Percentiles rank a stretch among this genome's conserved stretches.
These are phyloP conservation scores for Alternaria sp. DNA, from an alignment of 2,329 filamentous ascomycete species.

Conservation along the genomic window DNA sequence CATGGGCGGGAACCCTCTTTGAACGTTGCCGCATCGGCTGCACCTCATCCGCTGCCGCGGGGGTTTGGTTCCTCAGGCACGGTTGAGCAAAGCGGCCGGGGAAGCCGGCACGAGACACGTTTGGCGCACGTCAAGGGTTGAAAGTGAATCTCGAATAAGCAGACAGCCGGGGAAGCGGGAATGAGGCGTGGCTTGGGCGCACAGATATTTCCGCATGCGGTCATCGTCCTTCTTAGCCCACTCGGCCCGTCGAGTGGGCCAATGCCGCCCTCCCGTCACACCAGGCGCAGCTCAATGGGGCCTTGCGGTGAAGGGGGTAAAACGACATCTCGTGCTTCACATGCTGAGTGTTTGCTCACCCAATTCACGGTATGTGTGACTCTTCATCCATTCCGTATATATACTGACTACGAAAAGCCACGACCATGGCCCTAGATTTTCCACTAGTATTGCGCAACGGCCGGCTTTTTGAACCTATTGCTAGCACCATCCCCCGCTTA, in stretches of 20 bases:
- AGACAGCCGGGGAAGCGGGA: constrained; percentile 37
- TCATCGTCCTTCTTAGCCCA: constrained; percentile 25
- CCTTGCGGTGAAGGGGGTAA: constrained; percentile 43
- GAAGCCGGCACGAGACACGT: constrained; percentile 38
- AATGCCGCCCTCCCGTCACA: constrained; percentile 40
- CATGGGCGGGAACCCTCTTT: constrained; percentile 28
- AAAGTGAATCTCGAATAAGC: constrained; percentile 26
- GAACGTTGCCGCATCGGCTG: constrained; percentile 35
- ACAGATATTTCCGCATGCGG: constrained; percentile 26
- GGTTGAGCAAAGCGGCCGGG: constrained; percentile 39
- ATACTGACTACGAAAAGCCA: constrained; percentile 31
- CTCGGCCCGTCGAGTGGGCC: constrained; percentile 38
- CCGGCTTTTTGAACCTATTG: constrained; percentile 23
- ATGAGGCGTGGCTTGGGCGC: constrained; percentile 10
- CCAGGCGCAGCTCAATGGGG: constrained; percentile 29
- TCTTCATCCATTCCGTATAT: constrained; percentile 27
- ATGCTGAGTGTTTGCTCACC: constrained; percentile 38
- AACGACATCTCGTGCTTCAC: constrained; percentile 38
- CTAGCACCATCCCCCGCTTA: constrained; percentile 26
- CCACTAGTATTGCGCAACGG: constrained; percentile 30
- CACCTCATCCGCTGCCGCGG: constrained; percentile 31
- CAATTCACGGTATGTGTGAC: constrained; percentile 31
- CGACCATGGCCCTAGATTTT: constrained; percentile 31
- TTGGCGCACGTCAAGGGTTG: constrained; percentile 24
- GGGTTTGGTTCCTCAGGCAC: constrained; percentile 29